Percentiles rank a stretch among this genome's conserved stretches.
Conservation (phyloP, 108 stramenopile species). For the Cyclotella baltica region DNA sequence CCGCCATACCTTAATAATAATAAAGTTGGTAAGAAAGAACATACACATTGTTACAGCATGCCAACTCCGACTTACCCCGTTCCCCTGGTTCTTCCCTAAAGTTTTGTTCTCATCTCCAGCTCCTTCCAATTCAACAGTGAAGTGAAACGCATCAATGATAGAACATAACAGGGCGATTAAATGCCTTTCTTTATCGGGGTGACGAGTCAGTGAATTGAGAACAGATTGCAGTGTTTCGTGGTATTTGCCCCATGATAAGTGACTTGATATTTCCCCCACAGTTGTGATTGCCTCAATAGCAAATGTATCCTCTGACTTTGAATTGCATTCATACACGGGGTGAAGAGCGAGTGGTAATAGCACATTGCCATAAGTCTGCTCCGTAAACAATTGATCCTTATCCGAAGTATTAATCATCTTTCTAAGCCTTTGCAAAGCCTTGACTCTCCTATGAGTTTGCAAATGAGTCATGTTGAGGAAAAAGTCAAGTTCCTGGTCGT, state of each 20-base stretch:
- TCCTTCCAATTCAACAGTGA: conserved; percentile 60
- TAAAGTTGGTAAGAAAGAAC: background rate
- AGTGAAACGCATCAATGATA: conserved; percentile 87
- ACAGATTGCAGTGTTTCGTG: conserved; percentile 66
- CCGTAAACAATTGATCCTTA: conserved; percentile 39
- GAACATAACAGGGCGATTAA: conserved; percentile 80
- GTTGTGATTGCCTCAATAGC: conserved; percentile 83
- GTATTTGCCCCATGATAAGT: conserved; percentile 90
- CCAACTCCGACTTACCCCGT: conserved; percentile 41
- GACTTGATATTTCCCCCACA: conserved; percentile 74
- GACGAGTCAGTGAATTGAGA: conserved; percentile 71
- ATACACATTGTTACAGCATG: background rate
- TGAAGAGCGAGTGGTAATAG: conserved; percentile 90
- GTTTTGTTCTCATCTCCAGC: conserved; percentile 9
- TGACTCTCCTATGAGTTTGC: conserved; percentile 91
- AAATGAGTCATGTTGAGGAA: conserved; percentile 95
- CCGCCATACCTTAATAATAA: conserved; percentile 62
- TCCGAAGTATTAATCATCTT: conserved; percentile 54
- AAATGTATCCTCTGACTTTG: conserved; percentile 74
- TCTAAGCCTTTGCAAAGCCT: conserved; percentile 83
- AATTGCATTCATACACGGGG: conserved; percentile 84
- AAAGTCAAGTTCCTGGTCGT: conserved; percentile 93
- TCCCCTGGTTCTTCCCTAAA: conserved; percentile 30
- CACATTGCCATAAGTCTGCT: conserved; percentile 72
- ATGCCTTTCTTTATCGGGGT: conserved; percentile 80